These are phyloP conservation scores for Euphrasia confusa DNA, from an alignment of 257 asterid species.

Conservation along the genomic window DNA sequence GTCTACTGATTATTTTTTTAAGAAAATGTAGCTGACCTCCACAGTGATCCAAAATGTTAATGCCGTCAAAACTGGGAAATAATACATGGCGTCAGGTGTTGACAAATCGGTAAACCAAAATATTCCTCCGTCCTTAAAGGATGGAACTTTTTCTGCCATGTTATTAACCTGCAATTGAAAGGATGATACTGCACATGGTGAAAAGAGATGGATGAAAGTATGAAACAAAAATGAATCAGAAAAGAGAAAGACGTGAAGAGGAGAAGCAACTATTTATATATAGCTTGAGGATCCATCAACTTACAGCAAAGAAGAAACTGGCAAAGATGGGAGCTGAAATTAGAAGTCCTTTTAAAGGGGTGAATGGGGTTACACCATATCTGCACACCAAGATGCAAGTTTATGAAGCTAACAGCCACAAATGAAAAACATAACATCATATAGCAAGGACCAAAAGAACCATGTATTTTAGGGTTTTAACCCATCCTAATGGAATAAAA, in stretches of 20 bases:
- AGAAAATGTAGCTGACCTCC: not conserved
- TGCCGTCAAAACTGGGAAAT: constrained; percentile 80
- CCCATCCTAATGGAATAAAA: constrained; percentile 6
- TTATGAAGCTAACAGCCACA: not conserved
- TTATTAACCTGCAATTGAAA: constrained; percentile 49
- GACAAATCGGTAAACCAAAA: constrained; percentile 89
- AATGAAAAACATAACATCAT: not conserved
- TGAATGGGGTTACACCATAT: constrained; percentile 74
- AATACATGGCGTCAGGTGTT: constrained; percentile 71
- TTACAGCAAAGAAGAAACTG: constrained; percentile 88
- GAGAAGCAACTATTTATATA: constrained; percentile 11
- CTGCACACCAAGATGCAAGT: constrained; percentile 46
- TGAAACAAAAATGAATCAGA: not conserved
- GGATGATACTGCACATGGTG: constrained; percentile 14
- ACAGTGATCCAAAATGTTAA: constrained; percentile 77
- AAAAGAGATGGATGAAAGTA: not conserved
- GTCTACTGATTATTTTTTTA: not conserved
- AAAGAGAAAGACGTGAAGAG: constrained; percentile 9
- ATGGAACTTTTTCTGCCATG: constrained; percentile 86
- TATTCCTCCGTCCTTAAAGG: constrained; percentile 86
- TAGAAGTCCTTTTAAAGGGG: constrained; percentile 80
- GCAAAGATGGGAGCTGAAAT: constrained; percentile 75
- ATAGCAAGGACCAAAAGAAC: constrained; percentile 10
- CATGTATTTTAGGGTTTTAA: not conserved
- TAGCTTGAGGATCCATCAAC: constrained; percentile 26